phyloP scores from a whole-genome alignment of 495 filamentous ascomycete genomes.

The Jackrogersella minutella region DNA sequence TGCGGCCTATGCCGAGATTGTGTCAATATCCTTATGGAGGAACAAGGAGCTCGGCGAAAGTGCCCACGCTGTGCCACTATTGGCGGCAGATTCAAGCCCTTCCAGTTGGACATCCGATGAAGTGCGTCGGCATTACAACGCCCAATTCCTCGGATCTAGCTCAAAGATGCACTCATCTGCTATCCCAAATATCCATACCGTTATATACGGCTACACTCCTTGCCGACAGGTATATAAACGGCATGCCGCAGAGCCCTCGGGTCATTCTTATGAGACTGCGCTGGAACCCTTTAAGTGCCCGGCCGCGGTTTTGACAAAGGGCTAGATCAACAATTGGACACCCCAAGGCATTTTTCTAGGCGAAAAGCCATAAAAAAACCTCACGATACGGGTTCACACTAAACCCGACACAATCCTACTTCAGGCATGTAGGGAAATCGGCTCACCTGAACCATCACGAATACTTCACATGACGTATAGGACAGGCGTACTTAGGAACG shows the following conservation, averaged over 20 bases:
- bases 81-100: slow-evolving; percentile 72
- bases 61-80: slow-evolving; percentile 73
- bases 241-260: not conserved
- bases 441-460: slow-evolving; percentile 8
- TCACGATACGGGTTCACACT: not conserved
- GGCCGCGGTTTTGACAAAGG: slow-evolving; percentile 3
- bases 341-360: not conserved
- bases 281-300: slow-evolving; percentile 6
- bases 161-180: not conserved
- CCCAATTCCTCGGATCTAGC: not conserved
- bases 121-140: not conserved
- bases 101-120: slow-evolving; percentile 71
- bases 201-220: not conserved
- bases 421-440: not conserved
- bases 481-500: slow-evolving; percentile 14
- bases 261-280: not conserved
- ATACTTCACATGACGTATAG: slow-evolving; percentile 21
- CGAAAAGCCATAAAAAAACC: not conserved
- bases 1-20: slow-evolving; percentile 88
- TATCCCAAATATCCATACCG: not conserved
- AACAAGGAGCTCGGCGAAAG: slow-evolving; percentile 65
- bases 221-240: not conserved
- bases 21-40: slow-evolving; percentile 76
- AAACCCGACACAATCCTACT: slow-evolving; percentile 5
- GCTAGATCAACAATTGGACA: slow-evolving; percentile 14